Percentiles rank a stretch among this genome's conserved stretches.
These are phyloP conservation scores for Balansia obtecta DNA, from an alignment of 2,329 filamentous ascomycete genomes.

Conservation along the genomic window DNA sequence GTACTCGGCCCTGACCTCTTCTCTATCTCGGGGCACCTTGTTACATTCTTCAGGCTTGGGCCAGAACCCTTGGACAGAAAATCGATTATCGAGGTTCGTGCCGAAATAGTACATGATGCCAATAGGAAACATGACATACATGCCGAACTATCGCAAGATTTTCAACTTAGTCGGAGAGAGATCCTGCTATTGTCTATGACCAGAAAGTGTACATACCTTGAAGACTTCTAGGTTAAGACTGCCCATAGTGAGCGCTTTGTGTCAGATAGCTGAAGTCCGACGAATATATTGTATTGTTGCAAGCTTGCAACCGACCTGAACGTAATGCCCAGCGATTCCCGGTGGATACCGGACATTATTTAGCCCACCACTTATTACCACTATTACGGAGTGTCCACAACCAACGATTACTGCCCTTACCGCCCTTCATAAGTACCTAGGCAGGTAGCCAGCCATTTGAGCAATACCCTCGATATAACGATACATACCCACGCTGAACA, in stretches of 20 bases:
- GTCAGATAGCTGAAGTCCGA: background rate
- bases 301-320: background rate
- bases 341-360: background rate
- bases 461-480: conserved; percentile 12
- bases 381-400: too few species aligned
- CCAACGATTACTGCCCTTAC: background rate
- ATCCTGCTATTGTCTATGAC: background rate
- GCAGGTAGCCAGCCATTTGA: too few species aligned
- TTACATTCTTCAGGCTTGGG: conserved; percentile 69
- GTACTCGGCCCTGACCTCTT: conserved; percentile 75
- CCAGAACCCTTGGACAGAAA: conserved; percentile 87
- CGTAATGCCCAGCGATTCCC: background rate
- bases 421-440: too few species aligned
- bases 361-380: too few species aligned
- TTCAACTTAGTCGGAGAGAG: background rate
- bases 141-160: conserved; percentile 63
- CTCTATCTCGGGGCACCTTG: conserved; percentile 60
- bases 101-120: conserved; percentile 99
- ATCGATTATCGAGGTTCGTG: conserved; percentile 89
- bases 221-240: conserved; percentile 89
- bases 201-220: conserved; percentile 50
- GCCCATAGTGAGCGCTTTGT: conserved; percentile 38
- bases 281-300: background rate
- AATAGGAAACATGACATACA: conserved; percentile 98
- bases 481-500: conserved; percentile 1